Evolutionary conservation across 2,329 filamentous ascomycete genomes (phyloP).

Genomic region (Aspergillus sp.): DNA sequence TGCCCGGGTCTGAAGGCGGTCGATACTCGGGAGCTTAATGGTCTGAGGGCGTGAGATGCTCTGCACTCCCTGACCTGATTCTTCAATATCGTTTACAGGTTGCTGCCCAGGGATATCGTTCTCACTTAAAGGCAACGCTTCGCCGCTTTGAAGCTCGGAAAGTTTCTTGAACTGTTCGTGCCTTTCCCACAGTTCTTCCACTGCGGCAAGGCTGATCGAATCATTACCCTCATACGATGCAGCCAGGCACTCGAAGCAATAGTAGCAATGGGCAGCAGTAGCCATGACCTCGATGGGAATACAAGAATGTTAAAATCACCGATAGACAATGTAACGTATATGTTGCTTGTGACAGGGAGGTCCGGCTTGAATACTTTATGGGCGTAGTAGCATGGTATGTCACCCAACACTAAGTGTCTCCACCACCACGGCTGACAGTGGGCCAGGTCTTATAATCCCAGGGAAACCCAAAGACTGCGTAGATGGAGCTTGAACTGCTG

Average conservation of each 20-base stretch:
- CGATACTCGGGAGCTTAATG: conserved; percentile 34
- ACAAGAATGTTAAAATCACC: not conserved
- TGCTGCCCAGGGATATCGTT: conserved; percentile 14
- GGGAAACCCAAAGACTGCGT: conserved; percentile 8
- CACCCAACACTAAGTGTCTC: conserved; percentile 2
- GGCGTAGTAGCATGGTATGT: not conserved
- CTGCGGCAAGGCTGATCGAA: conserved; percentile 64
- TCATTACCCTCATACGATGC: conserved; percentile 71
- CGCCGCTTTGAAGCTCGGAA: conserved; percentile 27
- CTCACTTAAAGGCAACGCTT: conserved; percentile 18
- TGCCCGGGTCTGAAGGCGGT: conserved; percentile 36
- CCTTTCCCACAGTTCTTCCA: conserved; percentile 68
- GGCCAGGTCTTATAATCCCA: not conserved
- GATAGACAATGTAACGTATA: not conserved
- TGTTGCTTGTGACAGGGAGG: not conserved
- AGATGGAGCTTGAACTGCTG: not conserved
- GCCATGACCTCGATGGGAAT: conserved; percentile 63
- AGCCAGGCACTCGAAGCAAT: conserved; percentile 85
- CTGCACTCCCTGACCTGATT: not conserved
- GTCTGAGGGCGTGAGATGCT: conserved; percentile 17
- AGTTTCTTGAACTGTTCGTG: conserved; percentile 47
- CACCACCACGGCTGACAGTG: conserved; percentile 3
- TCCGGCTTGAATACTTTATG: not conserved
- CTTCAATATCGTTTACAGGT: conserved; percentile 23
- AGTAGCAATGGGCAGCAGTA: conserved; percentile 79